Percentiles rank a stretch among this genome's conserved stretches.
These are phyloP conservation scores for Plasmopara halstedii DNA, from an alignment of 352 stramenopile species.

Conservation along the genomic window DNA sequence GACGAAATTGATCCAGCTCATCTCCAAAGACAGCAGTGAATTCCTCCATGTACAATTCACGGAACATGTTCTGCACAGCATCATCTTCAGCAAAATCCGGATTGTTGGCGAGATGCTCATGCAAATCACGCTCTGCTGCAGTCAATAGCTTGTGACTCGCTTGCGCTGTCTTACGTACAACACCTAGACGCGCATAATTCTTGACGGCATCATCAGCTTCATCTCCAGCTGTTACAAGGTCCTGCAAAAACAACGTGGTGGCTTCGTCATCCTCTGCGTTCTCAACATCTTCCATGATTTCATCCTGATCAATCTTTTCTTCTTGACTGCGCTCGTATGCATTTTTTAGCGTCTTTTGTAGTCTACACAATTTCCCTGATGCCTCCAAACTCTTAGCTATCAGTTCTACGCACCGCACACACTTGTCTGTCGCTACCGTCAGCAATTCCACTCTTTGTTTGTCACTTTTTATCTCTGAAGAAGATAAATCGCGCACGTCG, in stretches of 20 bases:
- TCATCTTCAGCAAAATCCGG: conserved; percentile 5
- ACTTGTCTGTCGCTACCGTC: conserved; percentile 36
- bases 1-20: conserved; percentile 76
- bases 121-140: conserved; percentile 40
- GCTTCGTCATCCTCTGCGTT: conserved; percentile 29
- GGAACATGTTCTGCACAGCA: conserved; percentile 47
- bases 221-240: conserved; percentile 45
- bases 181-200: conserved; percentile 39
- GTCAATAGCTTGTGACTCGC: conserved; percentile 50
- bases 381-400: conserved; percentile 63
- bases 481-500: conserved; percentile 7
- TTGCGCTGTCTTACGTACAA: conserved; percentile 39
- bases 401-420: conserved; percentile 64
- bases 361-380: conserved; percentile 32
- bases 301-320: conserved; percentile 22
- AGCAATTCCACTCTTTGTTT: conserved; percentile 37
- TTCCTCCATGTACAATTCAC: conserved; percentile 77
- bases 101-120: conserved; percentile 10
- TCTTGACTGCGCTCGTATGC: conserved; percentile 22
- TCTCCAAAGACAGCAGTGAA: conserved; percentile 81
- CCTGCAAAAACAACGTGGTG: conserved; percentile 47
- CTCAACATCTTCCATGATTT: conserved; percentile 31
- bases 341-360: conserved; percentile 34
- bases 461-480: conserved; percentile 5
- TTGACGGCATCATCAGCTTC: conserved; percentile 40